Percentiles rank a stretch among this genome's conserved stretches.
These are phyloP conservation scores for Hippophae tibetana DNA, from an alignment of 306 rosid genomes.

Conservation along the genomic window DNA sequence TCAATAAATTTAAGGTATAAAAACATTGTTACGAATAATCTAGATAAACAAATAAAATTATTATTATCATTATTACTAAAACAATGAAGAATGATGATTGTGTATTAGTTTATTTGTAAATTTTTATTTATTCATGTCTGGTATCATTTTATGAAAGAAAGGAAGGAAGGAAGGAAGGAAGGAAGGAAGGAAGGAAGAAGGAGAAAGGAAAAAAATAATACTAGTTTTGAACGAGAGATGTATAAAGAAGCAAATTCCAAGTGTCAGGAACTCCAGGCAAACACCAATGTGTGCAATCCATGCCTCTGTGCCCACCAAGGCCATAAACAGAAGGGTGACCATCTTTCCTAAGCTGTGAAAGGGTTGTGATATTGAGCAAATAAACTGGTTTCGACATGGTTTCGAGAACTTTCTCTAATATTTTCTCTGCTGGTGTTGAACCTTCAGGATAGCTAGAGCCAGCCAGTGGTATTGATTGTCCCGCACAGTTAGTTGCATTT, in stretches of 20 bases:
- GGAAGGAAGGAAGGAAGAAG: too few relatives aligned
- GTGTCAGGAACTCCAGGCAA: conserved; percentile 66
- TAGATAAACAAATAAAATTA: too few relatives aligned
- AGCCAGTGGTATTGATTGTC: conserved; percentile 22
- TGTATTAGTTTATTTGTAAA: too few relatives aligned
- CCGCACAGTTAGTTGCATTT: conserved; percentile 26
- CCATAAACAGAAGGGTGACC: conserved; percentile 69
- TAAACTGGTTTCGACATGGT: conserved; percentile 28
- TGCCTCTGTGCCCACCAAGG: conserved; percentile 29
- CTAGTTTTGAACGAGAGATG: conserved; percentile 18
- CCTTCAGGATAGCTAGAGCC: conserved; percentile 33
- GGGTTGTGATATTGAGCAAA: conserved; percentile 37
- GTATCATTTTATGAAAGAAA: too few relatives aligned
- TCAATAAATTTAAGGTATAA: too few relatives aligned
- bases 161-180: too few relatives aligned
- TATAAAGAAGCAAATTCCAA: conserved; percentile 49
- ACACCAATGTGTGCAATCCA: conserved; percentile 78
- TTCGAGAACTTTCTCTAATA: conserved; percentile 32
- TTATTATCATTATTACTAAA: too few relatives aligned
- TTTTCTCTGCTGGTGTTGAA: conserved; percentile 34
- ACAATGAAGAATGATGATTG: too few relatives aligned
- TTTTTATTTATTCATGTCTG: too few relatives aligned
- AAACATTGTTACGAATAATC: too few relatives aligned
- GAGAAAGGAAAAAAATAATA: too few relatives aligned
- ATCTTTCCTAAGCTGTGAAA: conserved; percentile 58